Conservation (phyloP, 495 filamentous ascomycete species). For the Massariosphaeria phaeospora region DNA sequence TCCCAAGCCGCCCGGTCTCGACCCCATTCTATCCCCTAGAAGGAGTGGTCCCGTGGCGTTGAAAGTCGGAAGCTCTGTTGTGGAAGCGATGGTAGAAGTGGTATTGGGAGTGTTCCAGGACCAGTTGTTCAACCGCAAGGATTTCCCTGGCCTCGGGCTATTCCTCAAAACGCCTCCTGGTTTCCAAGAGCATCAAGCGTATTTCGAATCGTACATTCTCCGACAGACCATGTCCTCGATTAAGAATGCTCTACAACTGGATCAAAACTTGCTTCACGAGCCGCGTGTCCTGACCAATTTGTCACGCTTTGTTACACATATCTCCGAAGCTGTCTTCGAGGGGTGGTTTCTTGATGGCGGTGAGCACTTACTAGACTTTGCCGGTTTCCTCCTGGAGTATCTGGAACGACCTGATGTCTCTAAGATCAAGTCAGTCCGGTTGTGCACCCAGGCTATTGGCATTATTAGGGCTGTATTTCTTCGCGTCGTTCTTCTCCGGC, state of each 20-base stretch:
- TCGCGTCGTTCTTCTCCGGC: slow-evolving; percentile 66
- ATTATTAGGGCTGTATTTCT: slow-evolving; percentile 72
- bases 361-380: slow-evolving; percentile 74
- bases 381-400: slow-evolving; percentile 79
- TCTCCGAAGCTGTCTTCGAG: slow-evolving; percentile 87
- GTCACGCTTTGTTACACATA: slow-evolving; percentile 67
- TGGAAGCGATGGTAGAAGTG: slow-evolving; percentile 70
- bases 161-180: slow-evolving; percentile 88
- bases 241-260: slow-evolving; percentile 60
- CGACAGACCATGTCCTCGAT: slow-evolving; percentile 68
- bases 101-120: slow-evolving; percentile 74
- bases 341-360: slow-evolving; percentile 92
- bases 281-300: slow-evolving; percentile 82
- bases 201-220: slow-evolving; percentile 87
- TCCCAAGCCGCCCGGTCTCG: slow-evolving; percentile 49
- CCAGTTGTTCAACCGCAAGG: slow-evolving; percentile 74
- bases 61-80: slow-evolving; percentile 59
- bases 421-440: slow-evolving; percentile 72
- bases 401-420: slow-evolving; percentile 80
- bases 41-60: slow-evolving; percentile 46
- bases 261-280: slow-evolving; percentile 69
- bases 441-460: slow-evolving; percentile 74
- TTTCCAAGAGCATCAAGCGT: slow-evolving; percentile 87
- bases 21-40: slow-evolving; percentile 55
- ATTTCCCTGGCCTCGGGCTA: slow-evolving; percentile 83